These are phyloP conservation scores for Pseudomicrostroma phylloplanum DNA, from an alignment of 1,284 basidiomycete genomes.

Conservation along the genomic window DNA sequence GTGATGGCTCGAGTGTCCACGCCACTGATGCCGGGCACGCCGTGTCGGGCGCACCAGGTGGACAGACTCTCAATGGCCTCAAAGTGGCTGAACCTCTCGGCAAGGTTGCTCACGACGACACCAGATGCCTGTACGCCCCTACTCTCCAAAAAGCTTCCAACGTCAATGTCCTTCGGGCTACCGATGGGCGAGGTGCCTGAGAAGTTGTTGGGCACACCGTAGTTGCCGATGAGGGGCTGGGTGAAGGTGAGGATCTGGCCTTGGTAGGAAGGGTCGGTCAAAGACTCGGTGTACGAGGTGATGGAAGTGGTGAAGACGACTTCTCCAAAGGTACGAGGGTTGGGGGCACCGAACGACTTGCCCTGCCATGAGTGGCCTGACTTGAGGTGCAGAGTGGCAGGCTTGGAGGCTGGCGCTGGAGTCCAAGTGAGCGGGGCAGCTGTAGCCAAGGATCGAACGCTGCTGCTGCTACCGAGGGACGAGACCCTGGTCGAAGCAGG, in stretches of 20 bases:
- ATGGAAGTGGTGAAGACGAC: slow-evolving; percentile 98
- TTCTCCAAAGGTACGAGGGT: slow-evolving; percentile 78
- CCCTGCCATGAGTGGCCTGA: slow-evolving; percentile 86
- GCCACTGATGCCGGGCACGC: slow-evolving; percentile 87
- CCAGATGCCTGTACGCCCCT: slow-evolving; percentile 82
- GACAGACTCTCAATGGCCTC: slow-evolving; percentile 85
- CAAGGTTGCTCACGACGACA: slow-evolving; percentile 88
- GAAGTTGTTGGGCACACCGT: slow-evolving; percentile 81
- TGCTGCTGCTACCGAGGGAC: not conserved
- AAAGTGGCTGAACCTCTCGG: slow-evolving; percentile 91
- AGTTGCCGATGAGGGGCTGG: slow-evolving; percentile 95
- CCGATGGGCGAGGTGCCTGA: slow-evolving; percentile 47
- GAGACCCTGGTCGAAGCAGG: slow-evolving; percentile 17
- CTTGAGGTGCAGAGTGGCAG: slow-evolving; percentile 86
- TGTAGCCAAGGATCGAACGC: slow-evolving; percentile 9
- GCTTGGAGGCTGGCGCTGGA: slow-evolving; percentile 51
- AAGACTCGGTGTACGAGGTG: slow-evolving; percentile 97
- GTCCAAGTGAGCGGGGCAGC: slow-evolving; percentile 31
- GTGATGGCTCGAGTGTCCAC: slow-evolving; percentile 98
- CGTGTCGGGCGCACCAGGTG: slow-evolving; percentile 84
- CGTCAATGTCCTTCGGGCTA: slow-evolving; percentile 58
- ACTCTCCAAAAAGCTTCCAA: slow-evolving; percentile 65
- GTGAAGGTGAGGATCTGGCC: slow-evolving; percentile 98
- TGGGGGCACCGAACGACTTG: slow-evolving; percentile 79
- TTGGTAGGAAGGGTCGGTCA: slow-evolving; percentile 98